Conservation (phyloP, 305 asterid species). For the Plantago rigida region DNA sequence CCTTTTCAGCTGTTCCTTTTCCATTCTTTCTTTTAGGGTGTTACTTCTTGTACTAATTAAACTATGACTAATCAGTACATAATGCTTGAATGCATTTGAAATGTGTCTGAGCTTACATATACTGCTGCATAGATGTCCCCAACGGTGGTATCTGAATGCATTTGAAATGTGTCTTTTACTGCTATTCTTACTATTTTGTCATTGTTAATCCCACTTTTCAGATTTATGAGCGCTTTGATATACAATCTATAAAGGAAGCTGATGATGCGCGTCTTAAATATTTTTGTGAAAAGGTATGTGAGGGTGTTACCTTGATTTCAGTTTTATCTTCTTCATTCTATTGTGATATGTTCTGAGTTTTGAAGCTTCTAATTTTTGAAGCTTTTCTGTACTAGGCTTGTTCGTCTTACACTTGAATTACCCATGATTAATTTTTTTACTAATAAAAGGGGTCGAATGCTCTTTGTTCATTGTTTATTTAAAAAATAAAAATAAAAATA, state of each 20-base stretch:
- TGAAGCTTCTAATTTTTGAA: slow-evolving; percentile 14
- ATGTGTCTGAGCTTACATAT: slow-evolving; percentile 6
- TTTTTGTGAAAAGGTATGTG: slow-evolving; percentile 62
- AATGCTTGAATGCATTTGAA: too few species aligned
- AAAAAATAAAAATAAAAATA: not conserved
- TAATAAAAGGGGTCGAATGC: too few species aligned
- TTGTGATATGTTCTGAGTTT: slow-evolving; percentile 12
- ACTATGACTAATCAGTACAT: too few species aligned
- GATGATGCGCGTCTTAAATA: slow-evolving; percentile 71
- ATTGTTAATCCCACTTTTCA: slow-evolving; percentile 27
- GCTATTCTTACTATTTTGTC: slow-evolving; percentile 17
- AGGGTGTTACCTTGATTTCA: slow-evolving; percentile 15
- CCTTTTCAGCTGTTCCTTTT: too few species aligned
- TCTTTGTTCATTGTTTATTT: too few species aligned
- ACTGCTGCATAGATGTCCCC: not conserved
- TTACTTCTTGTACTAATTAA: too few species aligned
- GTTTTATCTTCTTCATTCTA: slow-evolving; percentile 15
- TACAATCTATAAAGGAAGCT: slow-evolving; percentile 50
- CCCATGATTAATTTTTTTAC: too few species aligned
- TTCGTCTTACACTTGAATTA: not conserved
- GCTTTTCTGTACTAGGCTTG: slow-evolving; percentile 10
- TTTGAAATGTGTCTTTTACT: slow-evolving; percentile 3
- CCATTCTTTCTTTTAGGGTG: too few species aligned
- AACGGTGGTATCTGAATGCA: not conserved
- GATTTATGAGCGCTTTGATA: slow-evolving; percentile 72